Conservation (phyloP, 768 basidiomycete species). For the Leccinellum luteum region DNA sequence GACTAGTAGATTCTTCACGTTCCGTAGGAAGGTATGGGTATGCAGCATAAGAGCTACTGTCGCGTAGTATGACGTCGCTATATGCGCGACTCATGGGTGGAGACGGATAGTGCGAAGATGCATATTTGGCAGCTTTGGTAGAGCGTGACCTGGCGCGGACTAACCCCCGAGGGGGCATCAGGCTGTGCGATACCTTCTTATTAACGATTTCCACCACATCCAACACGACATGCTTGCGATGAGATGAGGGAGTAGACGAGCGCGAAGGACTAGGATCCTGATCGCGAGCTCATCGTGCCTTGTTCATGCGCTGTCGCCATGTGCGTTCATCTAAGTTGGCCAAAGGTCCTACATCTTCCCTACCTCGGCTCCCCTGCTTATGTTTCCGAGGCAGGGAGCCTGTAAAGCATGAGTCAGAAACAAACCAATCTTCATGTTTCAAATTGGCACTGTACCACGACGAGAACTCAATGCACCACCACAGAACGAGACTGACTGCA, state of each 20-base stretch:
- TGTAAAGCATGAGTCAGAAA: too few relatives aligned
- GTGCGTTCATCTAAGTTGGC: too few relatives aligned
- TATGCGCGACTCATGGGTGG: constrained; percentile 1
- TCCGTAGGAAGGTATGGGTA: neutral
- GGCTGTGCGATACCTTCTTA: neutral
- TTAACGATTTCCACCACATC: constrained; percentile 21
- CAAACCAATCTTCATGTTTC: too few relatives aligned
- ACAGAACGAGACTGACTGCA: neutral
- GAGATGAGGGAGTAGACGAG: neutral
- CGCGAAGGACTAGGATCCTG: neutral
- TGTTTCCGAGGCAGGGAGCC: too few relatives aligned
- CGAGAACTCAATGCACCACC: neutral
- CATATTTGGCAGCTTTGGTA: neutral
- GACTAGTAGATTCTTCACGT: neutral
- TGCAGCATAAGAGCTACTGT: neutral
- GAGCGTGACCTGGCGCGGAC: neutral
- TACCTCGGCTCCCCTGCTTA: too few relatives aligned
- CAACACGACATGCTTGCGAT: constrained; percentile 4
- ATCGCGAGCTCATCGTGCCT: neutral
- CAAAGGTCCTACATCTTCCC: too few relatives aligned
- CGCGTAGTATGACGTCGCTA: neutral
- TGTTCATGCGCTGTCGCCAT: neutral
- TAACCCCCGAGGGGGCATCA: neutral
- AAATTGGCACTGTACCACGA: too few relatives aligned
- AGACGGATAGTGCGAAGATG: constrained; percentile 5